Percentiles rank a stretch among this genome's conserved stretches.
phyloP scores from a whole-genome alignment of 83 land plant species.

The Diphasiastrum complanatum region DNA sequence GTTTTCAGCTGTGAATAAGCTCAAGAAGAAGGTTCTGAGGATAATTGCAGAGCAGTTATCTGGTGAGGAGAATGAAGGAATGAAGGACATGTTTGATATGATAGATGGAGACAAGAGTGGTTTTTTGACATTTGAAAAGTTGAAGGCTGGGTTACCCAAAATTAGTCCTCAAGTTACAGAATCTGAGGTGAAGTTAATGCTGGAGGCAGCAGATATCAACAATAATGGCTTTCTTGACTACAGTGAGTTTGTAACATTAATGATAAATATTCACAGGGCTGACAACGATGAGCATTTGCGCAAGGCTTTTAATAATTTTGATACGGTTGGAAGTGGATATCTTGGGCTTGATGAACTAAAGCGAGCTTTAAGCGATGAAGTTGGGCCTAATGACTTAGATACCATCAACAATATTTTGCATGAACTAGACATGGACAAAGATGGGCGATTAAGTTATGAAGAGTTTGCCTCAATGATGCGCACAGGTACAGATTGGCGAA shows the following conservation, averaged over 20 bases:
- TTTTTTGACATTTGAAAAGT: background rate
- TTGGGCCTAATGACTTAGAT: constrained; percentile 36
- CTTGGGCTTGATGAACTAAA: constrained; percentile 50
- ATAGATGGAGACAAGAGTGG: background rate
- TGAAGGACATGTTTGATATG: too few relatives aligned
- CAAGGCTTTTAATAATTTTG: constrained; percentile 59
- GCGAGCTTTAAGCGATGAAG: constrained; percentile 49
- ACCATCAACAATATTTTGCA: constrained; percentile 56
- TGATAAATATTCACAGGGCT: constrained; percentile 60
- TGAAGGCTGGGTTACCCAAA: constrained; percentile 6
- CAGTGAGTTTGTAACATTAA: constrained; percentile 67
- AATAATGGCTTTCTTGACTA: constrained; percentile 62
- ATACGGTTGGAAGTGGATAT: constrained; percentile 58
- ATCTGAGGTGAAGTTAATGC: background rate
- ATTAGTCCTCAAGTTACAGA: constrained; percentile 23
- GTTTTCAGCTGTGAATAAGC: too few relatives aligned
- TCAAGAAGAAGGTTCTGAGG: constrained; percentile 4
- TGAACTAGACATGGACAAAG: too few relatives aligned
- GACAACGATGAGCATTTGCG: constrained; percentile 66
- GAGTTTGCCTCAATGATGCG: too few relatives aligned
- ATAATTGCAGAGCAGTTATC: constrained; percentile 3
- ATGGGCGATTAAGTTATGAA: too few relatives aligned
- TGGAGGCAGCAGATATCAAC: constrained; percentile 58
- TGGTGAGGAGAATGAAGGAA: too few relatives aligned
- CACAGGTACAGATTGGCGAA: too few relatives aligned